phyloP scores from a whole-genome alignment of 345 rosid genomes.

The Salix purpurea region DNA sequence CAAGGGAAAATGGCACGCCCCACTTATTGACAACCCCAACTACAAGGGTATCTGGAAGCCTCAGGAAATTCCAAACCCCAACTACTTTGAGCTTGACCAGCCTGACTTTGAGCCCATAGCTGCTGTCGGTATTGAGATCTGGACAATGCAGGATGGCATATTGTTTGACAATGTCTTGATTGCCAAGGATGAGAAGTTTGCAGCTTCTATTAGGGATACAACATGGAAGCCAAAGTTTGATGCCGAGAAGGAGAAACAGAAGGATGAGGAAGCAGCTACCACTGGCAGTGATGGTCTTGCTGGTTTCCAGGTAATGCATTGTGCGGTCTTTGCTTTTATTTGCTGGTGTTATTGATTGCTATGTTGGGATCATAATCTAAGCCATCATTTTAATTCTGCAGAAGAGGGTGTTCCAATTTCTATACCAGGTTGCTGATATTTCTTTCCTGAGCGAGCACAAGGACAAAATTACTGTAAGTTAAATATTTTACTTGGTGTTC shows the following conservation, averaged over 20 bases:
- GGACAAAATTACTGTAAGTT: conserved; percentile 54
- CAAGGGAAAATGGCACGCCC: conserved; percentile 82
- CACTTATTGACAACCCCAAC: conserved; percentile 74
- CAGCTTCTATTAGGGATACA: conserved; percentile 41
- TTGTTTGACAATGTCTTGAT: conserved; percentile 75
- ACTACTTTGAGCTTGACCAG: conserved; percentile 64
- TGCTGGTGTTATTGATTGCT: neutral
- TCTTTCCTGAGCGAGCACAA: conserved; percentile 62
- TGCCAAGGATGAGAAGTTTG: conserved; percentile 58
- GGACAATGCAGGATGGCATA: conserved; percentile 94
- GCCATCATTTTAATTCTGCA: conserved; percentile 5
- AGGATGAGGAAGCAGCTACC: conserved; percentile 63
- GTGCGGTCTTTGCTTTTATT: neutral
- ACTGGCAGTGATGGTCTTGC: conserved; percentile 43
- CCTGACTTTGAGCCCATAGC: conserved; percentile 78
- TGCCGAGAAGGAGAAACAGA: conserved; percentile 66
- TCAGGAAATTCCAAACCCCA: conserved; percentile 69
- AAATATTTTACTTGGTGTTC: neutral
- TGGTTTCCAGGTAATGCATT: conserved; percentile 37
- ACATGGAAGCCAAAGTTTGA: conserved; percentile 70
- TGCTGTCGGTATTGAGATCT: conserved; percentile 80
- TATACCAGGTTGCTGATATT: conserved; percentile 69
- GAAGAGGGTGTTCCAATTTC: conserved; percentile 49
- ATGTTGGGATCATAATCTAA: neutral
- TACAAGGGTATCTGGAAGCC: conserved; percentile 92